Conservation (phyloP, 352 stramenopile species). For the Globisporangium megalacanthum region DNA sequence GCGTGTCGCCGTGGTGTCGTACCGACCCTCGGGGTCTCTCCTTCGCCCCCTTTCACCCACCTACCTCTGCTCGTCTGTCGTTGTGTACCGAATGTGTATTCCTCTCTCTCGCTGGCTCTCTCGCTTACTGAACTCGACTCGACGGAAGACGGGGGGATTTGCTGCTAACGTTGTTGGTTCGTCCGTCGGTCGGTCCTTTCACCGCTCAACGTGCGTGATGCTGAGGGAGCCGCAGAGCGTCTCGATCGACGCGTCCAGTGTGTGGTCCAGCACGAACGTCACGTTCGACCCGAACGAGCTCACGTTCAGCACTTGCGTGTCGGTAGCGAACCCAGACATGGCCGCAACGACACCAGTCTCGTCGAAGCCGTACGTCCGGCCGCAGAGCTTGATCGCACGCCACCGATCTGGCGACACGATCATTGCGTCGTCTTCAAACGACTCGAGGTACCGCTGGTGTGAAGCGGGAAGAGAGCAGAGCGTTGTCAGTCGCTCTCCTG, state of each 20-base stretch:
- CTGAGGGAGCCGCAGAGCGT: slow-evolving; percentile 59
- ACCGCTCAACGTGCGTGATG: slow-evolving; percentile 66
- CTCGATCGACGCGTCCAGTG: slow-evolving; percentile 63
- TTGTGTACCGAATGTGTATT: background rate
- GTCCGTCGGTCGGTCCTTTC: slow-evolving; percentile 1
- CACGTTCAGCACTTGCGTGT: slow-evolving; percentile 83
- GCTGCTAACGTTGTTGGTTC: too few relatives aligned
- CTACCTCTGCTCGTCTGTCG: background rate
- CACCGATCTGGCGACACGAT: slow-evolving; percentile 83
- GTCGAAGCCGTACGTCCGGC: slow-evolving; percentile 77
- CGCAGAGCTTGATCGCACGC: slow-evolving; percentile 81
- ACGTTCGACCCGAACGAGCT: slow-evolving; percentile 84
- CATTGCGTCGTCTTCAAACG: slow-evolving; percentile 66
- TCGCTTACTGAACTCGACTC: background rate
- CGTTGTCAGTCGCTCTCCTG: background rate
- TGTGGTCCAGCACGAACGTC: slow-evolving; percentile 75
- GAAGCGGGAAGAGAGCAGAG: background rate
- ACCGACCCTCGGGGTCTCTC: background rate
- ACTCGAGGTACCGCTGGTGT: slow-evolving; percentile 41
- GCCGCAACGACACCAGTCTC: slow-evolving; percentile 82
- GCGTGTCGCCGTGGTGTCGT: background rate
- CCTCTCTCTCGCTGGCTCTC: too few relatives aligned
- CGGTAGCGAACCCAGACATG: slow-evolving; percentile 77
- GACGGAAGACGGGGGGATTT: too few relatives aligned
- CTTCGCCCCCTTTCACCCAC: background rate